phyloP scores from a whole-genome alignment of 225 moss, liverwort and hornwort genomes.

The Polytrichum formosum region DNA sequence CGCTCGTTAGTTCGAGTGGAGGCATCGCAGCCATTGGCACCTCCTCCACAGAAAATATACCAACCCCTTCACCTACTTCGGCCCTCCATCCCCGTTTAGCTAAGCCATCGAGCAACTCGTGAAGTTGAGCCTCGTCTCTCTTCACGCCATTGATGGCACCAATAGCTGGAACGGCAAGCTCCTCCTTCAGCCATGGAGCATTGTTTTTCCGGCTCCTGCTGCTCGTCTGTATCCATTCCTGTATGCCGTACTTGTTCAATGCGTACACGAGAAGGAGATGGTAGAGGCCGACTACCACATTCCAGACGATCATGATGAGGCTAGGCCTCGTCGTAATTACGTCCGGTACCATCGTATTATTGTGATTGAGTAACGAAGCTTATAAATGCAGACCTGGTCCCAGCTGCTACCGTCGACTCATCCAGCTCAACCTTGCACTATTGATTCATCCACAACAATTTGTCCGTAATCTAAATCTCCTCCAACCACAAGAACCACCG shows the following conservation, averaged over 20 bases:
- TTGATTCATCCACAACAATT: too few relatives aligned
- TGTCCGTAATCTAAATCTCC: too few relatives aligned
- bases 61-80: slow-evolving; percentile 5
- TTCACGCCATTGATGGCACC: slow-evolving; percentile 3
- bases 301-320: slow-evolving; percentile 27
- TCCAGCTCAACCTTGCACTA: too few relatives aligned
- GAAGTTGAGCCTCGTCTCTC: slow-evolving; percentile 1
- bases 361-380: too few relatives aligned
- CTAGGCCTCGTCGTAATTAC: slow-evolving; percentile 6
- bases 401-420: too few relatives aligned
- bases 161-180: slow-evolving; percentile 5
- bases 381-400: too few relatives aligned
- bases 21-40: background rate
- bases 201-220: slow-evolving; percentile 19
- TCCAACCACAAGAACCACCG: too few relatives aligned
- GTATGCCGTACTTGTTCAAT: slow-evolving; percentile 41
- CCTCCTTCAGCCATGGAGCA: slow-evolving; percentile 24
- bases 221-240: slow-evolving; percentile 30
- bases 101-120: slow-evolving; percentile 33
- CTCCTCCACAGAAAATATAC: background rate
- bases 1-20: background rate
- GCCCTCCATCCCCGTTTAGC: slow-evolving; percentile 35
- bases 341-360: background rate
- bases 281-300: slow-evolving; percentile 41
- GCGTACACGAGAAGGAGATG: slow-evolving; percentile 35